Evolutionary conservation across 2,329 filamentous ascomycete genomes (phyloP).

Genomic region (Cryphonectria radicalis): DNA sequence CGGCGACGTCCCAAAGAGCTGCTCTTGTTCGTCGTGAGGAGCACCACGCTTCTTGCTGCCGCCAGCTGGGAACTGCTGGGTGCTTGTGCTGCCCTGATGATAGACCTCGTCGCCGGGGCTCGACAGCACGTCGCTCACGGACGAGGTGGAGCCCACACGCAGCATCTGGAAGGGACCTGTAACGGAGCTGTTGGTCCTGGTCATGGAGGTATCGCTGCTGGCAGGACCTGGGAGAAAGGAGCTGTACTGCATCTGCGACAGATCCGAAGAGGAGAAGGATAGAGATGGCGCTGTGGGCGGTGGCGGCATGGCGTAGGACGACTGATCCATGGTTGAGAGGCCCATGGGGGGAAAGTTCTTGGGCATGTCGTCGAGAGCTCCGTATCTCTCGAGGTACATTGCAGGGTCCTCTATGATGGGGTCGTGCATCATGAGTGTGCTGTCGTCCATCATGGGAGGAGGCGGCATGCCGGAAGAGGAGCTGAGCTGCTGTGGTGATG

Average conservation of each 20-base stretch:
- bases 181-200: constrained; percentile 48
- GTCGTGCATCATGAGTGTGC: constrained; percentile 27
- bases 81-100: not conserved
- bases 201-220: constrained; percentile 44
- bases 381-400: constrained; percentile 32
- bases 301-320: constrained; percentile 26
- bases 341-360: constrained; percentile 1
- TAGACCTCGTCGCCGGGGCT: constrained; percentile 34
- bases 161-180: constrained; percentile 41
- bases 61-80: constrained; percentile 27
- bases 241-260: constrained; percentile 44
- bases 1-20: constrained; percentile 31
- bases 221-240: constrained; percentile 49
- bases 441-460: constrained; percentile 21
- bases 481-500: constrained; percentile 4
- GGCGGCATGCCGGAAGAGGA: not conserved
- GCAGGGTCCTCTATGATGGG: constrained; percentile 32
- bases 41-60: constrained; percentile 38
- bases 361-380: constrained; percentile 13
- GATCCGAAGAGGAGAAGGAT: constrained; percentile 29
- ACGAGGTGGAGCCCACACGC: constrained; percentile 45
- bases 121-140: constrained; percentile 32
- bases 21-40: constrained; percentile 37
- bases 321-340: constrained; percentile 10
- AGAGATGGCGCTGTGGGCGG: constrained; percentile 7